A percentile compares a stretch with the other conserved stretches of the same genome.
Evolutionary conservation across 257 asterid species (phyloP).

Genomic region (Solanum pimpinellifolium): DNA sequence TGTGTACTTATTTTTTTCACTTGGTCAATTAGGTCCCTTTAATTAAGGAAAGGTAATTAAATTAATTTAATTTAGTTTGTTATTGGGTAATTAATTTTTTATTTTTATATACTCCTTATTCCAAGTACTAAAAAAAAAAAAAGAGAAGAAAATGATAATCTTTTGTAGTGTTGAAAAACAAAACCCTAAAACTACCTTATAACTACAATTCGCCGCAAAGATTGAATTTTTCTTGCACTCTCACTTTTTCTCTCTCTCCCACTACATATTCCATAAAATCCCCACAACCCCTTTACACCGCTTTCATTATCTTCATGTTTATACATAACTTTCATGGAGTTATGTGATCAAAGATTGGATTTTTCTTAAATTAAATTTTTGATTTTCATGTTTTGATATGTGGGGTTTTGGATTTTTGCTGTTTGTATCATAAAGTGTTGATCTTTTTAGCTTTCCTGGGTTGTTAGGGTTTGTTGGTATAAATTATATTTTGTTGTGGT

Average conservation of each 20-base stretch:
- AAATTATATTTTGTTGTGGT: not conserved
- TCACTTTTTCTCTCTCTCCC: not conserved
- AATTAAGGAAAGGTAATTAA: constrained; percentile 2
- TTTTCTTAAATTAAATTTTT: not conserved
- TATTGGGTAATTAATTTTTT: not conserved
- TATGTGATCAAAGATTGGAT: not conserved
- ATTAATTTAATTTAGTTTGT: not conserved
- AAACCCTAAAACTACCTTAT: constrained; percentile 12
- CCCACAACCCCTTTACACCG: not conserved
- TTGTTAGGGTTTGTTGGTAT: not conserved
- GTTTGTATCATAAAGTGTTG: not conserved
- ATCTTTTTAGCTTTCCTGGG: not conserved
- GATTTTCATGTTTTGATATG: not conserved
- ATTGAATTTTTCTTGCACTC: not conserved
- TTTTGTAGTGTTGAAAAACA: constrained; percentile 3
- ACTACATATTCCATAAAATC: not conserved
- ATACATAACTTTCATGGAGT: not conserved
- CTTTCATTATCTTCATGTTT: not conserved
- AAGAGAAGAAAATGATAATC: not conserved
- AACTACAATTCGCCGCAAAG: constrained; percentile 17
- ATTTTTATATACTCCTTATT: not conserved
- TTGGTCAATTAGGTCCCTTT: constrained; percentile 8
- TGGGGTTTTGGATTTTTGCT: not conserved
- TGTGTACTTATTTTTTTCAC: not conserved
- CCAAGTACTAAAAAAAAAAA: not conserved